phyloP scores from a whole-genome alignment of 2,329 filamentous ascomycete genomes.

The Trichoderma oligosporum region DNA sequence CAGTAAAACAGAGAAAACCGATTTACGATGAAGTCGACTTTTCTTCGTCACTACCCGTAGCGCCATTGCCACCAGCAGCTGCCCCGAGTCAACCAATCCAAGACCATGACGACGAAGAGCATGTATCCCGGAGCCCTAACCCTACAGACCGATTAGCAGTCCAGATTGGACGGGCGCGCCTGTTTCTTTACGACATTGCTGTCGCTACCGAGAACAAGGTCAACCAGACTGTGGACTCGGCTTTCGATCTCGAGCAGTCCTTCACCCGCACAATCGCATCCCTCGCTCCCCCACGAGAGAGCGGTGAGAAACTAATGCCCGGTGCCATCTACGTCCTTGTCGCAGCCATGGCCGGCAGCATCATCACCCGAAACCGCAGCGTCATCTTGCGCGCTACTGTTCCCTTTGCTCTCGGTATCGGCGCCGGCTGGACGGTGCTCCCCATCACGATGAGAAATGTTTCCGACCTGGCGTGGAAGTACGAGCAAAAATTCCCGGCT shows the following conservation, averaged over 20 bases:
- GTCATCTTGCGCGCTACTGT: slow-evolving; percentile 73
- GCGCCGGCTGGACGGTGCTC: slow-evolving; percentile 77
- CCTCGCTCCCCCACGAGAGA: slow-evolving; percentile 79
- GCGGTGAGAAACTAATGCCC: slow-evolving; percentile 83
- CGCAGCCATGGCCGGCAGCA: slow-evolving; percentile 89
- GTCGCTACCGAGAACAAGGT: slow-evolving; percentile 73
- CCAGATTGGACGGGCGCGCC: slow-evolving; percentile 74
- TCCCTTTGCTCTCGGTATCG: slow-evolving; percentile 75
- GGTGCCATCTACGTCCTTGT: slow-evolving; percentile 90
- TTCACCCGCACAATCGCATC: slow-evolving; percentile 88
- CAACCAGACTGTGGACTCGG: slow-evolving; percentile 75
- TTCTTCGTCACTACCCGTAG: slow-evolving; percentile 35
- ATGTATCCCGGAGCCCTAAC: slow-evolving; percentile 54
- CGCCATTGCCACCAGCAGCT: slow-evolving; percentile 28
- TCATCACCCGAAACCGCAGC: slow-evolving; percentile 83
- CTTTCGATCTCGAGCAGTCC: slow-evolving; percentile 80
- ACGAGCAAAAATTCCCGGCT: slow-evolving; percentile 83
- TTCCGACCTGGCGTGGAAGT: slow-evolving; percentile 81
- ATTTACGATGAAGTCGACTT: slow-evolving; percentile 74
- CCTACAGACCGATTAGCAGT: slow-evolving; percentile 85
- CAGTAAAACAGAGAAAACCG: slow-evolving; percentile 51
- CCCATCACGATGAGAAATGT: slow-evolving; percentile 90
- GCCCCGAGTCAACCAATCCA: slow-evolving; percentile 32
- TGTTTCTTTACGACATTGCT: slow-evolving; percentile 75
- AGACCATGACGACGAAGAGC: slow-evolving; percentile 27